Base-by-base conservation (phyloP, 495 filamentous ascomycete species). In the Penicillium waksmanii region DNA sequence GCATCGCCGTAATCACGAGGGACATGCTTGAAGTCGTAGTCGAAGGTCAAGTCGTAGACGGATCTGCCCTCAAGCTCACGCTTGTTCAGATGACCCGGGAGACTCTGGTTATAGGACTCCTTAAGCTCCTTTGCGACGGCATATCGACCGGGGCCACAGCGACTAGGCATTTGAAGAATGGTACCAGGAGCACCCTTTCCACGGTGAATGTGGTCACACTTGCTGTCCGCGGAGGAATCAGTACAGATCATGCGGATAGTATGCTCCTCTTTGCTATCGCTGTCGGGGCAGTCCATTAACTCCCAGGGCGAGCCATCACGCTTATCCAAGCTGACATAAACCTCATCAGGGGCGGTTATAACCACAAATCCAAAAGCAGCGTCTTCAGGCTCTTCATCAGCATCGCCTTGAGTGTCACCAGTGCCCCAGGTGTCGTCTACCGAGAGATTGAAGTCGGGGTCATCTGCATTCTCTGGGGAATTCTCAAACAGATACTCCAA, bases 131-230 rank as follows among this genome's bases (percentile, higher is more conserved):
- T 64, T 5, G 70, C 73, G 1, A 80, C 64, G 25, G 77, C 75
- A 52, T 80, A 80, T 36, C 63, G 66, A 7, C 71, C 68, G 0
- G 67, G 68, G 3, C 76, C 74, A 54, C 75, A 79, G 4, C 55
- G 33, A n/a, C 38, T 15, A 0, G 75, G 73, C 71, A 78, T 75
- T 54, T 75, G 53, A 6, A 78, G 19, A 53, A 81, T 68, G 0
- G 69, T 78, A 3, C 53, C 69, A 12, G 60, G 57, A 10, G 68
- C 73, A 9, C 68, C 61, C 46, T 68, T 18, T 21, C 67, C 71
- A 5, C 63, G 67, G 35, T 55, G 40, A 34, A 76, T 72, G n/a
- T 73, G 47, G 52, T 60, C 25, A 58, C 75, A 76, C 25, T 72
- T 74, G 55, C 55, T 66, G 2, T 65, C 49, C 11, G 27, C 57